phyloP scores from a whole-genome alignment of 495 filamentous ascomycete species.

The Ascobolus immersus region DNA sequence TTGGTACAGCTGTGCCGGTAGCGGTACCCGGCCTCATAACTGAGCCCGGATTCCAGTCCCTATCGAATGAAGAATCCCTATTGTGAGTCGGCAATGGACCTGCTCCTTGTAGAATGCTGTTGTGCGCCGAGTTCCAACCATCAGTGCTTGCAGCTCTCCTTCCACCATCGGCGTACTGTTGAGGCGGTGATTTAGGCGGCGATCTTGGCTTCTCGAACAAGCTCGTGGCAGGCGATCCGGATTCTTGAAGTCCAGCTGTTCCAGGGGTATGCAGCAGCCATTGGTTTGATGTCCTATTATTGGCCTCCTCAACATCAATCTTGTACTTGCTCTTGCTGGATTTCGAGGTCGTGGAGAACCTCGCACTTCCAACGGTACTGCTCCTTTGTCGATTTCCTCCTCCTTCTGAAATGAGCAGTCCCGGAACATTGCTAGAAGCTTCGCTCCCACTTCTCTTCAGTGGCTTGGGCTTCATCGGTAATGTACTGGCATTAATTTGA shows the following conservation, averaged over 20 bases:
- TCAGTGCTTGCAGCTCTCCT: no score
- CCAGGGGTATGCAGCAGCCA: conserved; percentile 12
- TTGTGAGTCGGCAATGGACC: conserved; percentile 7
- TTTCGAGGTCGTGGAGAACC: conserved; percentile 35
- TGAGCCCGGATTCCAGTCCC: conserved; percentile 58
- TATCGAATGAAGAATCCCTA: conserved; percentile 42
- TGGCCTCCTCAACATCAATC: conserved; percentile 14
- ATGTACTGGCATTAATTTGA: conserved; percentile 31
- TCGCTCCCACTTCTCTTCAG: conserved; percentile 9
- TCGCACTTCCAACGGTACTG: conserved; percentile 21
- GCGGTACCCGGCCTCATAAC: conserved; percentile 13
- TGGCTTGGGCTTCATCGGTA: conserved; percentile 6
- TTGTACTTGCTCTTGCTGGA: conserved; percentile 18
- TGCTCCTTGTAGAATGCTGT: conserved; percentile 11
- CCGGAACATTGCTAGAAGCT: conserved; percentile 12
- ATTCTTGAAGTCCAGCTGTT: conserved; percentile 8
- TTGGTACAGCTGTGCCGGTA: conserved; percentile 10
- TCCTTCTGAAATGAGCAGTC: conserved; percentile 7
- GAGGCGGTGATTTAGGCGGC: conserved; percentile 12
- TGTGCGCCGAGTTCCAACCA: conserved; percentile 9
- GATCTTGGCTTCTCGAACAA: conserved; percentile 25
- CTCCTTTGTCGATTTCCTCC: conserved; percentile 13
- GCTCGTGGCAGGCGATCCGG: conserved; percentile 6
- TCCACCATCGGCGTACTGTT: no score
- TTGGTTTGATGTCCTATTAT: conserved; percentile 7